Evolutionary conservation across 768 basidiomycete species (phyloP).

Genomic region (Fistulinella prunicolor): DNA sequence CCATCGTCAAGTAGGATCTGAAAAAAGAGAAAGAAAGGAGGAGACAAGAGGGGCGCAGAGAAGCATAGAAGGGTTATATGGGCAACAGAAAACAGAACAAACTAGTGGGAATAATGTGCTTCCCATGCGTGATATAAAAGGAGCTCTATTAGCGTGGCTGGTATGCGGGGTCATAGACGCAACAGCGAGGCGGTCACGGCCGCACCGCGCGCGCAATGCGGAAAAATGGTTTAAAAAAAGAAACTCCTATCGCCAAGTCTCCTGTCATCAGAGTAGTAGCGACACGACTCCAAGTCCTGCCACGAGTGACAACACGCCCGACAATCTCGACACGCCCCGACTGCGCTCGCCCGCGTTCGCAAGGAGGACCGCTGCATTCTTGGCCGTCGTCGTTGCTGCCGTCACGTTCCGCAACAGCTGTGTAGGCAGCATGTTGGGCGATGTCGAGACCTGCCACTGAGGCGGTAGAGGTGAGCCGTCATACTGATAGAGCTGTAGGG

Average conservation of each 20-base stretch:
- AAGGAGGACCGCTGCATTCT: constrained; percentile 11
- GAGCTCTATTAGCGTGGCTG: constrained; percentile 20
- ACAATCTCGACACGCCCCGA: constrained; percentile 15
- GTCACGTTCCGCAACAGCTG: constrained; percentile 56
- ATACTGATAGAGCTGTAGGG: constrained; percentile 74
- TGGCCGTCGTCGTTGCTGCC: constrained; percentile 9
- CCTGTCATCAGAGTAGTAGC: constrained; percentile 21
- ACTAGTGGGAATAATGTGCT: not conserved
- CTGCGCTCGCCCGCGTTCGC: constrained; percentile 27
- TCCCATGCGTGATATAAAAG: constrained; percentile 7
- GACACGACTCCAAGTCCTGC: constrained; percentile 24
- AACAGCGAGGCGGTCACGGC: not conserved
- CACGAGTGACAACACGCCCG: constrained; percentile 8
- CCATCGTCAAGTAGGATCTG: constrained; percentile 15
- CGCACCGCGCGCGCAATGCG: not conserved
- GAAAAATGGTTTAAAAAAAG: not conserved
- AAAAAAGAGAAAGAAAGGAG: not conserved
- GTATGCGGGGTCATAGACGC: constrained; percentile 15
- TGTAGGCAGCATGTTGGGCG: constrained; percentile 88
- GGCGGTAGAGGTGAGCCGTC: constrained; percentile 79
- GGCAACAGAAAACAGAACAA: constrained; percentile 1
- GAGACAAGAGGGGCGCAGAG: not conserved
- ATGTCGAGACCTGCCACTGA: constrained; percentile 57
- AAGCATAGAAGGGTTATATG: not conserved
- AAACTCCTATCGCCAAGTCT: too few relatives aligned